A percentile compares a stretch with the other conserved stretches of the same genome.
These are phyloP conservation scores for Penicillium palitans DNA, from an alignment of 2,329 filamentous ascomycete species.

Conservation along the genomic window DNA sequence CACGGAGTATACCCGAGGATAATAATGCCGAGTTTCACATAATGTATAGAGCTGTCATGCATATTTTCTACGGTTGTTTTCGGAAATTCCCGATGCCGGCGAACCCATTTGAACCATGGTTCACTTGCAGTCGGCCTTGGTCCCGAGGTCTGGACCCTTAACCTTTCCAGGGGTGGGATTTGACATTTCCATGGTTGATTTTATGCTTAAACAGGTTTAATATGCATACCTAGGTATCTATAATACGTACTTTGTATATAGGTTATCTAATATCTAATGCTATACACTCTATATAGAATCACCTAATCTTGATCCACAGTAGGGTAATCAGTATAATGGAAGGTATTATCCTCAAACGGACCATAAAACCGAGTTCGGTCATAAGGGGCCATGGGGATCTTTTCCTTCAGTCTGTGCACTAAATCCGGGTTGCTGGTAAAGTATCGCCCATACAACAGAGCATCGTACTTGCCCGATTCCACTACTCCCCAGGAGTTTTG, in stretches of 20 bases:
- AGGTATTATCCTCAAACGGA: conserved; percentile 36
- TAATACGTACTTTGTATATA: too few species aligned
- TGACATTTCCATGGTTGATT: background rate
- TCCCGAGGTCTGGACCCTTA: background rate
- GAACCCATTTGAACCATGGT: background rate
- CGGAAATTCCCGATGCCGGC: background rate
- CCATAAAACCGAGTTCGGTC: conserved; percentile 50
- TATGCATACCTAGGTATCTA: background rate
- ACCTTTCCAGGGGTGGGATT: background rate
- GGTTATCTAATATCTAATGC: background rate
- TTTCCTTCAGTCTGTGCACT: conserved; percentile 46
- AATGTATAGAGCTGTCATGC: background rate
- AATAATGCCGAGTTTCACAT: too few species aligned
- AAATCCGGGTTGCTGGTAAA: conserved; percentile 55
- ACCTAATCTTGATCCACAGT: conserved; percentile 11
- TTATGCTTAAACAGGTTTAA: background rate
- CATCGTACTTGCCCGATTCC: conserved; percentile 51
- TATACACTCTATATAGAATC: background rate
- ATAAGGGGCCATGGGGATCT: conserved; percentile 43
- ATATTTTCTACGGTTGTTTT: background rate
- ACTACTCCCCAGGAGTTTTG: conserved; percentile 53
- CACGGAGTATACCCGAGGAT: too few species aligned
- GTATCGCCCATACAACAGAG: conserved; percentile 49
- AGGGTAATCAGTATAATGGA: conserved; percentile 35
- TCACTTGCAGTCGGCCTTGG: background rate